phyloP scores from a whole-genome alignment of 768 basidiomycete species.

The Rhodocollybia butyracea region DNA sequence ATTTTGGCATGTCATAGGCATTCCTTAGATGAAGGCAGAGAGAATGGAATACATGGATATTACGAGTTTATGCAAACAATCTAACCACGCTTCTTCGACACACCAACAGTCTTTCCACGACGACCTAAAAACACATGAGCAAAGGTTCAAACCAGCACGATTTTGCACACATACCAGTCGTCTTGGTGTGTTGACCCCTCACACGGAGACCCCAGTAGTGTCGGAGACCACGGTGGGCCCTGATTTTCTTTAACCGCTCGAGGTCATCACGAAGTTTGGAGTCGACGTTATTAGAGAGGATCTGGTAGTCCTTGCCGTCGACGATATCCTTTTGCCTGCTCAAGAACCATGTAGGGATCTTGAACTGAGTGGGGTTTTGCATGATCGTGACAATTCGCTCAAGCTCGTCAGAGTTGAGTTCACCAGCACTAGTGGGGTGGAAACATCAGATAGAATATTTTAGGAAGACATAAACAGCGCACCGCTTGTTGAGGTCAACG shows the following conservation, averaged over 20 bases:
- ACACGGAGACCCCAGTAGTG: constrained; percentile 96
- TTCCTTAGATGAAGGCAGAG: neutral
- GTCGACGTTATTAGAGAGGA: constrained; percentile 94
- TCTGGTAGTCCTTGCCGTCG: constrained; percentile 95
- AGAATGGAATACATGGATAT: constrained; percentile 4
- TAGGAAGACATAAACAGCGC: constrained; percentile 23
- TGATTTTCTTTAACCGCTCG: constrained; percentile 98
- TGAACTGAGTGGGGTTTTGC: constrained; percentile 99
- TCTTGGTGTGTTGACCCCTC: constrained; percentile 99
- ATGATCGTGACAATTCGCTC: constrained; percentile 99
- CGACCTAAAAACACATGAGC: constrained; percentile 52
- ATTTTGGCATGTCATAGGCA: constrained; percentile 3
- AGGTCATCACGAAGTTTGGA: constrained; percentile 98
- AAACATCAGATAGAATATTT: neutral
- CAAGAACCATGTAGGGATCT: constrained; percentile 98
- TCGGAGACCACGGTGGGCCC: constrained; percentile 90
- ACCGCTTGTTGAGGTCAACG: constrained; percentile 99
- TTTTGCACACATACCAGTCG: constrained; percentile 66
- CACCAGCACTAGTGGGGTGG: constrained; percentile 72
- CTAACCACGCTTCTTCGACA: constrained; percentile 83
- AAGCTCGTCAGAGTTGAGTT: constrained; percentile 98
- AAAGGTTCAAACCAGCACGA: neutral
- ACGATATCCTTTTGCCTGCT: constrained; percentile 99
- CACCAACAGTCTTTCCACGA: constrained; percentile 95
- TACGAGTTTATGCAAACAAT: neutral